These are phyloP conservation scores for Arthroderma uncinatum DNA, from an alignment of 2,329 filamentous ascomycete species.

Conservation along the genomic window DNA sequence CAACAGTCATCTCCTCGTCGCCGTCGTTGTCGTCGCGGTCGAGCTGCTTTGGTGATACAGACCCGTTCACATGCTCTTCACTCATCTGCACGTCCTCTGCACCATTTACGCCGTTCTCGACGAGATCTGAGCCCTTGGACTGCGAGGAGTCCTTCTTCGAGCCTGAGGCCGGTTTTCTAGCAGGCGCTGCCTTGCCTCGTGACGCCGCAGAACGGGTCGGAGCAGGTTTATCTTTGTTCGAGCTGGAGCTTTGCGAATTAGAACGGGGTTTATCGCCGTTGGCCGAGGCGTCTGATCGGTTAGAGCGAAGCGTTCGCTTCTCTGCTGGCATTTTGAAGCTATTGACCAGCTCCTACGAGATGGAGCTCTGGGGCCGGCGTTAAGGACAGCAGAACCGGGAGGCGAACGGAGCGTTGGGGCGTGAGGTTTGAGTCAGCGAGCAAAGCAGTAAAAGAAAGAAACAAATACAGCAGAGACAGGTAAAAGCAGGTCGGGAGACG, in stretches of 20 bases:
- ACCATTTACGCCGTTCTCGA: constrained; percentile 54
- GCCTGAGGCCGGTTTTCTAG: constrained; percentile 20
- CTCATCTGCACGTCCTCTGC: constrained; percentile 62
- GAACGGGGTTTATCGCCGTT: constrained; percentile 37
- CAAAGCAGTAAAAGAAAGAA: neutral
- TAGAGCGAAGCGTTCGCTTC: constrained; percentile 38
- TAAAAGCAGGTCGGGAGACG: neutral
- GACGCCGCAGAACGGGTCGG: constrained; percentile 25
- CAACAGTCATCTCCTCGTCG: constrained; percentile 69
- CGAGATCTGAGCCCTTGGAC: constrained; percentile 55
- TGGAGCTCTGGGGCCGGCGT: neutral
- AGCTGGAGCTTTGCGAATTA: constrained; percentile 34
- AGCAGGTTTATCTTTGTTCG: constrained; percentile 36
- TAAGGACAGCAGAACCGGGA: constrained; percentile 2
- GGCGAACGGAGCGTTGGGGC: neutral
- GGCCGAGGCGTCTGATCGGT: constrained; percentile 31
- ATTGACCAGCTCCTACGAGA: neutral
- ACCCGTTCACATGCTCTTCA: constrained; percentile 46
- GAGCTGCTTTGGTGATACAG: constrained; percentile 42
- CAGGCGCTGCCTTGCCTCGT: constrained; percentile 9
- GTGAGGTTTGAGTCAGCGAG: neutral
- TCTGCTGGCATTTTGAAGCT: constrained; percentile 36
- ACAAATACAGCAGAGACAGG: neutral
- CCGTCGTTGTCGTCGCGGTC: constrained; percentile 44
- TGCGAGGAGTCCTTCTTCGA: constrained; percentile 51